phyloP scores from a whole-genome alignment of 129 eudicot genomes.

The Centella asiatica region DNA sequence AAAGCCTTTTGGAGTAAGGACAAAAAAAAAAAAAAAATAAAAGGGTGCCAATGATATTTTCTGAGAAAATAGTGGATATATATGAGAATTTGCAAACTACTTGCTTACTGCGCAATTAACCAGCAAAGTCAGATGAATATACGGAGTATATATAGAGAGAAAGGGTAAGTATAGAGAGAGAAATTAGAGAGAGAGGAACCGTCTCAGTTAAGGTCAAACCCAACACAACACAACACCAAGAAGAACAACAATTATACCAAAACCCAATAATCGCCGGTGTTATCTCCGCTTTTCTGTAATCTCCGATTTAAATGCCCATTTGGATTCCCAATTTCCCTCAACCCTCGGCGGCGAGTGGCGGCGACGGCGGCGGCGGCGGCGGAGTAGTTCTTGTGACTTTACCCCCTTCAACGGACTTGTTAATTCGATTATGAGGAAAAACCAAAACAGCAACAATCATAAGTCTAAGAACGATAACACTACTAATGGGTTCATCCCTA shows the following conservation, averaged over 20 bases:
- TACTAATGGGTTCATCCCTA: slow-evolving; percentile 45
- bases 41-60: too few species aligned
- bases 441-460: slow-evolving; percentile 26
- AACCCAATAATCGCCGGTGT: slow-evolving; percentile 18
- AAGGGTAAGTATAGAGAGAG: slow-evolving; percentile 8
- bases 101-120: slow-evolving; percentile 25
- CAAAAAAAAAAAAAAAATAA: too few species aligned
- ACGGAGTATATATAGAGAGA: slow-evolving; percentile 10
- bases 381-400: slow-evolving; percentile 1
- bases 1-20: too few species aligned
- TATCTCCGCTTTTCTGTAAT: slow-evolving; percentile 18
- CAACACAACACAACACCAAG: slow-evolving; percentile 18
- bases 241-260: slow-evolving; percentile 13
- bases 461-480: slow-evolving; percentile 19
- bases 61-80: too few species aligned
- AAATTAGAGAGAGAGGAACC: slow-evolving; percentile 32
- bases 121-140: background rate
- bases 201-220: slow-evolving; percentile 45
- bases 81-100: background rate
- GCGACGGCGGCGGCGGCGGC: slow-evolving; percentile 21
- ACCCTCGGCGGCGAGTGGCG: slow-evolving; percentile 31
- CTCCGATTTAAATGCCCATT: slow-evolving; percentile 27
- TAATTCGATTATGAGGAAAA: slow-evolving; percentile 46
- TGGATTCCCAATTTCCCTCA: slow-evolving; percentile 15
- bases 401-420: background rate